Evolutionary conservation across 1,284 basidiomycete genomes (phyloP).

Genomic region (Cryptococcus maquisensis): DNA sequence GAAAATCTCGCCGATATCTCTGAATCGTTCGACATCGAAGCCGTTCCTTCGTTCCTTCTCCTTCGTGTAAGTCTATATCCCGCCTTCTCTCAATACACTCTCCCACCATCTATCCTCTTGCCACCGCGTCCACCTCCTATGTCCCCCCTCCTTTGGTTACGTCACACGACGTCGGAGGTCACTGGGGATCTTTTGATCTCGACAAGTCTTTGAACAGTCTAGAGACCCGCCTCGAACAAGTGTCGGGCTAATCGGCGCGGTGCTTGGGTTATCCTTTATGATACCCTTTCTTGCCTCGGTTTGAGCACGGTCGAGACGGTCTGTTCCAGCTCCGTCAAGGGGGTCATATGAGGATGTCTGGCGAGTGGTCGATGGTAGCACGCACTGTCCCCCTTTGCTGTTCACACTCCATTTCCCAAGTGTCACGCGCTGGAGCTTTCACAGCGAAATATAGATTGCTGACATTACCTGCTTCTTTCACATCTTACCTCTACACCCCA

Average conservation of each 20-base stretch:
- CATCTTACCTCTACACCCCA: background rate
- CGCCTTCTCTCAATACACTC: too few species aligned
- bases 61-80: slow-evolving; percentile 60
- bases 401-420: background rate
- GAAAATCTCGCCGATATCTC: slow-evolving; percentile 82
- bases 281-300: background rate
- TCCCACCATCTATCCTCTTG: too few species aligned
- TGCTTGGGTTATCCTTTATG: slow-evolving; percentile 37
- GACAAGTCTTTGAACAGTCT: too few species aligned
- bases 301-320: background rate
- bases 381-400: background rate
- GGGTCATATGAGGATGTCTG: background rate
- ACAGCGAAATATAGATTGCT: background rate
- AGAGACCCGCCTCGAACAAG: too few species aligned
- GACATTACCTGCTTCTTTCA: background rate
- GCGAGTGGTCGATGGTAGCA: background rate
- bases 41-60: slow-evolving; percentile 82
- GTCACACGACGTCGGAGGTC: too few species aligned
- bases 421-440: background rate
- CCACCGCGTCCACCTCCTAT: too few species aligned
- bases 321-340: background rate
- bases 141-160: too few species aligned
- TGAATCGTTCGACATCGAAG: slow-evolving; percentile 88
- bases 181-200: too few species aligned
- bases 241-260: too few species aligned